Evolutionary conservation across 1,284 basidiomycete species (phyloP).

Genomic region (Wolfiporia cocos): DNA sequence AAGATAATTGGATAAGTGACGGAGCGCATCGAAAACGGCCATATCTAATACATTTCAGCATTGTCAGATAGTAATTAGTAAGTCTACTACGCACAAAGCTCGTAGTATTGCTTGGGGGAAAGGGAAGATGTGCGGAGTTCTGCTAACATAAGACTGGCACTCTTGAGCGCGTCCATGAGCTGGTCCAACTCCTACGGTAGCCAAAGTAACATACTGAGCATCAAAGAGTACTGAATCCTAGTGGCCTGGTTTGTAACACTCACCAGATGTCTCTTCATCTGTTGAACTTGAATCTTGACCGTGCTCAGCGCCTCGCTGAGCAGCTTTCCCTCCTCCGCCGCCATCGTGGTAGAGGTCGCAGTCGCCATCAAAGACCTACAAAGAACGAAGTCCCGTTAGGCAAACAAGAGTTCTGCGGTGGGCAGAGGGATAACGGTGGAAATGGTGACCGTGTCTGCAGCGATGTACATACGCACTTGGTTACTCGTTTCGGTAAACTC

Average conservation of each 20-base stretch:
- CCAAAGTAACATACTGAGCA: neutral
- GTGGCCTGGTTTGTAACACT: constrained; percentile 25
- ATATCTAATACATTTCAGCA: too few relatives aligned
- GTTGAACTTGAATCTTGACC: constrained; percentile 89
- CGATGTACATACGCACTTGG: too few relatives aligned
- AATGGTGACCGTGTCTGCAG: too few relatives aligned
- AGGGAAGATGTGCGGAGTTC: constrained; percentile 89
- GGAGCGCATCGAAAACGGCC: constrained; percentile 92
- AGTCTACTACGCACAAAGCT: constrained; percentile 59
- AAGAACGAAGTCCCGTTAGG: too few relatives aligned
- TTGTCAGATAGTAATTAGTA: too few relatives aligned
- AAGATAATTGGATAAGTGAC: constrained; percentile 91
- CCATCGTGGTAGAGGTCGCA: too few relatives aligned
- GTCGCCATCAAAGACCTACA: too few relatives aligned
- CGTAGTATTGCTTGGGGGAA: constrained; percentile 95
- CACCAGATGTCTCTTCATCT: constrained; percentile 90
- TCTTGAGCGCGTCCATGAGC: constrained; percentile 96
- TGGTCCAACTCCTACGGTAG: constrained; percentile 75
- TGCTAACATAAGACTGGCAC: constrained; percentile 91
- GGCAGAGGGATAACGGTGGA: too few relatives aligned
- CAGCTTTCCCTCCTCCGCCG: constrained; percentile 70
- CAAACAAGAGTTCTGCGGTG: too few relatives aligned
- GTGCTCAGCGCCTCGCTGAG: constrained; percentile 78
- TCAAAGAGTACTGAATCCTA: neutral
- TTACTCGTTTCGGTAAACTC: too few relatives aligned